Evolutionary conservation across 23 red algal species (phyloP), one percentile per base, ranked within the genome.

Genomic region (Cyanidiococcus yangmingshanensis): DNA sequence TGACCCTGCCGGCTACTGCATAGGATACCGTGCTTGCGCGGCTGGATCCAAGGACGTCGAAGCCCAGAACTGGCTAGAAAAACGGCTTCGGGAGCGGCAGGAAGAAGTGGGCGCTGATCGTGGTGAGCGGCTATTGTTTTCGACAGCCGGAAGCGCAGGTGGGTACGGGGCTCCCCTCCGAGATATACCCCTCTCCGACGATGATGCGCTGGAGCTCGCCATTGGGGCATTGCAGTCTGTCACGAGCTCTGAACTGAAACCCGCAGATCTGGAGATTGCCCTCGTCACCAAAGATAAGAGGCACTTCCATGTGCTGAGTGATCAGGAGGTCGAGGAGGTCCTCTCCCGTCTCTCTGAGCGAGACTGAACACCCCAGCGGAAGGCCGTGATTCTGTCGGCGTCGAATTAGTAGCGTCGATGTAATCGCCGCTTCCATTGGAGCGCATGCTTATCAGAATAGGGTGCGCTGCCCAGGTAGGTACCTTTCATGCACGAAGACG

Each of bases 1-100:
- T 81, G 92, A 96, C 58, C 92, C 92, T 24, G 92, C 92, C 32
- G 92, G 92, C 50, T 89, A 96, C 77, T 96, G 86, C 50, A 84
- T 96, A 75, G 92, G 92, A 2, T 96, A 90, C 63, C 76, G 83
- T 24, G 92, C 87, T 29, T 96, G 92, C 41, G 86, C 92, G 3
- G 92, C 92, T 15, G 92, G 92, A 16, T 76, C 82, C 0, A 96
- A 96, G 59, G 92, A 96, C 75, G 83, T 87, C 58, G 92, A 96
- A 59, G 92, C 87, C 34, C 51, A 82, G 3, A 96, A 96, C 59
- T 96, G 83, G 68, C 76, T 96, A 50, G 87, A 90, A 76, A 96
- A 96, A 57, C 89, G 90, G 82, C 84, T 96, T 7, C 89, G 86
- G 75, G 81, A 82, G 77, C 67, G 75, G 36, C 77, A 88, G 40